Base-by-base conservation (phyloP, 345 rosid species). In the Boechera stricta region DNA sequence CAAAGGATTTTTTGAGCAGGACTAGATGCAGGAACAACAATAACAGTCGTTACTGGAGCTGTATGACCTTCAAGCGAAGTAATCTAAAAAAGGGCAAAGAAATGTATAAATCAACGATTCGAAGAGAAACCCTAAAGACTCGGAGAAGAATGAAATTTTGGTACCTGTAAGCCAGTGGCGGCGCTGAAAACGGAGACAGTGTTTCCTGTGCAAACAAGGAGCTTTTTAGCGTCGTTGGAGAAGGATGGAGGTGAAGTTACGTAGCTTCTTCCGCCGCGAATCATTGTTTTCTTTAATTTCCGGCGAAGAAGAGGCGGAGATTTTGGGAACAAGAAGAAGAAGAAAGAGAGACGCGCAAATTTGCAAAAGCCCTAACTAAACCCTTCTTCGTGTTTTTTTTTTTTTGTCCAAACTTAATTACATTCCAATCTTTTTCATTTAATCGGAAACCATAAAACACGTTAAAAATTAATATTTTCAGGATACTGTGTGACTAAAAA, bases 211-310 rank as follows among this genome's bases (percentile, higher is more conserved):
- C 97, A 95, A 47, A 92, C 86, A 28, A 95, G 94, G 1, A 92
- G 92, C 66, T 87, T 86, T 74, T 90, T 95, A 42, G 90, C 88
- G 68, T 92, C 99, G 77, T 92, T 95, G 66, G 99, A 95, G 93
- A 95, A 92, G 6, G 93, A 88, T 2, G 96, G 98, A 59, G 90
- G 81, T 7, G 97, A 87, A 2, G 88, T 77, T 0, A 87, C 91
- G 41, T 85, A 87, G 88, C 86, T 89, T 69, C 77, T 90, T 24
- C 99, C 98, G 57, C 98, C 96, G 64, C 89, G 84, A 12, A 90
- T 87, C 98, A 92, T 95, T 10, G 56, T 72, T 72, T 44, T 1
- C 3, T 10, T 2, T 1, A 16, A 1, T 36, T 56, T 18, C 69
- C 77, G 64, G 63, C 57, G 61, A 29, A 28, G 5, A 33, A 58